Conservation (phyloP, 1,284 basidiomycete genomes). For the Pyrrhoderma lamaoense region DNA sequence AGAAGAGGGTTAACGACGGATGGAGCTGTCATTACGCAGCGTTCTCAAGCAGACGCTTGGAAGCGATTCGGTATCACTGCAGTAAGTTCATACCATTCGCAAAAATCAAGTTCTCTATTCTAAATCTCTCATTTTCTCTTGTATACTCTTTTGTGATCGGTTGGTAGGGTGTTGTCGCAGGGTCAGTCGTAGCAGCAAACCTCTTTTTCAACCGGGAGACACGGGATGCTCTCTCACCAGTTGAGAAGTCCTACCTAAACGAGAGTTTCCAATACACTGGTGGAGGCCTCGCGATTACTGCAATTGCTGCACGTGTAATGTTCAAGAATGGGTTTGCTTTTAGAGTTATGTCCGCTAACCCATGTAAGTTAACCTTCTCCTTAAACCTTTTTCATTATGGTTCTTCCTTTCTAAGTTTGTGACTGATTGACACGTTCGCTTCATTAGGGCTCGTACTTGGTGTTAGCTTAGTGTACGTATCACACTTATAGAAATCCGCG, state of each 20-base stretch:
- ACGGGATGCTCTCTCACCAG: constrained; percentile 51
- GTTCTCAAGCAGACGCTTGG: constrained; percentile 38
- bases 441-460: constrained; percentile 74
- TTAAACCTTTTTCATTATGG: too few relatives aligned
- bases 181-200: constrained; percentile 57
- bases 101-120: not conserved
- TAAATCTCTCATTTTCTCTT: not conserved
- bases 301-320: constrained; percentile 68
- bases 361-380: too few relatives aligned
- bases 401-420: not conserved
- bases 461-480: constrained; percentile 57
- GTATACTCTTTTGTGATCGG: not conserved
- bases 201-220: constrained; percentile 72
- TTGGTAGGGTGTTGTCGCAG: constrained; percentile 57
- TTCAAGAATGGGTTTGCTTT: constrained; percentile 71
- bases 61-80: constrained; percentile 44
- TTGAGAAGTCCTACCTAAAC: constrained; percentile 69
- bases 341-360: constrained; percentile 81
- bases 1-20: constrained; percentile 39
- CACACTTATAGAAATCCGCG: constrained; percentile 24
- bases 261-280: constrained; percentile 83
- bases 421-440: not conserved
- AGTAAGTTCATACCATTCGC: constrained; percentile 27
- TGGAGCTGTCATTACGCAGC: constrained; percentile 30
- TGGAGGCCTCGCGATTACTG: constrained; percentile 71